Percentiles rank a stretch among this genome's conserved stretches.
These are phyloP conservation scores for Pythium rishiriense DNA, from an alignment of 352 stramenopile genomes.

Conservation along the genomic window DNA sequence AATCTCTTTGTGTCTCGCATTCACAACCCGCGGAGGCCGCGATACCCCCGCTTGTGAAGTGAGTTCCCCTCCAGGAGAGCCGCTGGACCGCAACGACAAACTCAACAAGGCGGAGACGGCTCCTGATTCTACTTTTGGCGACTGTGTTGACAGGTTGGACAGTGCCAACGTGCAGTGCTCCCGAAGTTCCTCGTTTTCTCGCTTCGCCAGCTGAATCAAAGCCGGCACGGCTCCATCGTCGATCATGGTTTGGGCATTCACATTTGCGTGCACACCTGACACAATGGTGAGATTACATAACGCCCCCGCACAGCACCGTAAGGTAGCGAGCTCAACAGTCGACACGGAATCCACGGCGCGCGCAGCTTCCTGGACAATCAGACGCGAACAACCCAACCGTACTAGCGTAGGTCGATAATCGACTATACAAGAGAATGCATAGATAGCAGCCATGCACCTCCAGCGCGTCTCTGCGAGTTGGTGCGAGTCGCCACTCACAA, in stretches of 20 bases:
- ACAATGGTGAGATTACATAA: constrained; percentile 65
- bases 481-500: constrained; percentile 27
- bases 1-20: constrained; percentile 51
- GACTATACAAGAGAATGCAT: constrained; percentile 45
- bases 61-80: not conserved
- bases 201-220: constrained; percentile 59
- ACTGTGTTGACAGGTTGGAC: constrained; percentile 70
- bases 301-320: constrained; percentile 61
- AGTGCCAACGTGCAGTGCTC: constrained; percentile 72
- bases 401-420: constrained; percentile 52
- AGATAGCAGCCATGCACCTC: constrained; percentile 60
- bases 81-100: constrained; percentile 34
- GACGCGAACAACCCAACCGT: constrained; percentile 40
- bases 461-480: constrained; percentile 51
- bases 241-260: constrained; percentile 61
- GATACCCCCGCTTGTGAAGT: constrained; percentile 21
- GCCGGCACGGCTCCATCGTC: constrained; percentile 59
- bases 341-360: constrained; percentile 24
- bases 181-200: constrained; percentile 59
- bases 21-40: constrained; percentile 43
- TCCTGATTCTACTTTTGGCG: constrained; percentile 66
- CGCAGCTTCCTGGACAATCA: constrained; percentile 50
- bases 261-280: constrained; percentile 4
- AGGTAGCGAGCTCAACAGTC: constrained; percentile 12
- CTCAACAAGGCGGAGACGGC: constrained; percentile 60